Evolutionary conservation across 345 rosid genomes (phyloP).

Genomic region (Passiflora organensis): DNA sequence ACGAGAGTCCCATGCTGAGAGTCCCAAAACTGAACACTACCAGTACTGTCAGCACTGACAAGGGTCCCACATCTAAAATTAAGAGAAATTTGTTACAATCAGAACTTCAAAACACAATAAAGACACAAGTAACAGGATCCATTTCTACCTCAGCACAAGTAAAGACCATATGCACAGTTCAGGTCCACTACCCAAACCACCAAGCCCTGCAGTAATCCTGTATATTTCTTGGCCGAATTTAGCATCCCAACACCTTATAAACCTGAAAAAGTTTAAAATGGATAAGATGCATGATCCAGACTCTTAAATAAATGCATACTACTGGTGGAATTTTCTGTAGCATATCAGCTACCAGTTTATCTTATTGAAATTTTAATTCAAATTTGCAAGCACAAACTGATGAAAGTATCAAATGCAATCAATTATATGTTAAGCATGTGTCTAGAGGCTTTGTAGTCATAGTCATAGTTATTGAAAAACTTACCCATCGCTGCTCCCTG

Average conservation of each 20-base stretch:
- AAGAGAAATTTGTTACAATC: constrained; percentile 14
- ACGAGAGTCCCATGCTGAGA: constrained; percentile 74
- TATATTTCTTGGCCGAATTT: constrained; percentile 58
- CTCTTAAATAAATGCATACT: too few relatives aligned
- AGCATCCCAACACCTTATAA: constrained; percentile 89
- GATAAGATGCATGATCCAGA: constrained; percentile 5
- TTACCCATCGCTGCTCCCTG: constrained; percentile 94
- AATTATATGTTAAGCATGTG: too few relatives aligned
- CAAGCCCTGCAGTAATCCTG: constrained; percentile 80
- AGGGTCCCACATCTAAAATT: constrained; percentile 59
- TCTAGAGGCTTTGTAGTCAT: too few relatives aligned
- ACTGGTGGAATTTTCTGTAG: too few relatives aligned
- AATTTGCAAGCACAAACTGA: too few relatives aligned
- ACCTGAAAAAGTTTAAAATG: constrained; percentile 38
- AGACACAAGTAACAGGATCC: not conserved
- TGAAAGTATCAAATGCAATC: too few relatives aligned
- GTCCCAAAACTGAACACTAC: constrained; percentile 94
- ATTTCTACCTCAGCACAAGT: constrained; percentile 66
- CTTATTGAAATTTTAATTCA: too few relatives aligned
- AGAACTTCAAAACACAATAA: constrained; percentile 7
- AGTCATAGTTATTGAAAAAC: constrained; percentile 28
- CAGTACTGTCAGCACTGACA: constrained; percentile 92
- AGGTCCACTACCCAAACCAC: constrained; percentile 58
- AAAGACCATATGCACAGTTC: constrained; percentile 85
- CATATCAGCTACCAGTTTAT: too few relatives aligned